Evolutionary conservation across 2,329 filamentous ascomycete species (phyloP).

Genomic region (Aspergillus latus): DNA sequence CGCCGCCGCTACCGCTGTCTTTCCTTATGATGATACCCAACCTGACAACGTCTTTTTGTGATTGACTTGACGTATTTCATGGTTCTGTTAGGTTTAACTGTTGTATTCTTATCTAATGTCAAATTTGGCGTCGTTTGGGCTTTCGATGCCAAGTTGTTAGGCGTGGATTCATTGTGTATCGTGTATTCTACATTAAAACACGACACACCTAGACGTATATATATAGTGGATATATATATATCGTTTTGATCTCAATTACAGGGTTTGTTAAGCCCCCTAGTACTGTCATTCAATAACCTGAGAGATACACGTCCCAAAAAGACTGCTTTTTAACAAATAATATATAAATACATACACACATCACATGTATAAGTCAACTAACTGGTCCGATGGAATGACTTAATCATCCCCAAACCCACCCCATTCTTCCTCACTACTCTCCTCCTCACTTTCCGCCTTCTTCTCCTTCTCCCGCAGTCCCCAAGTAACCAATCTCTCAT

Average conservation of each 20-base stretch:
- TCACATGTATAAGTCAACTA: no score
- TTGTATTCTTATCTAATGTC: conserved; percentile 13
- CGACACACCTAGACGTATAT: conserved; percentile 1
- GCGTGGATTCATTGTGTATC: neutral
- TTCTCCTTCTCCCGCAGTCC: conserved; percentile 34
- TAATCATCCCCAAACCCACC: conserved; percentile 63
- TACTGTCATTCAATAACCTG: neutral
- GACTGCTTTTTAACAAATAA: no score
- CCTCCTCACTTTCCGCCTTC: conserved; percentile 39
- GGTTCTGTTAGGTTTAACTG: conserved; percentile 14
- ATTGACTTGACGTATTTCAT: conserved; percentile 2
- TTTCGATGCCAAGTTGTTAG: neutral
- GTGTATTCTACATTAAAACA: neutral
- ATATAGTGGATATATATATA: conserved; percentile 1
- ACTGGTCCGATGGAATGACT: no score
- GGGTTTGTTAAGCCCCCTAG: neutral
- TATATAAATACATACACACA: no score
- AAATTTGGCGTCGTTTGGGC: neutral
- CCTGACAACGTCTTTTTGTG: conserved; percentile 21
- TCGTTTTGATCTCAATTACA: neutral
- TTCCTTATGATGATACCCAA: conserved; percentile 36
- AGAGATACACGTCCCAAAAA: no score
- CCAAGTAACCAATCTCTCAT: conserved; percentile 71
- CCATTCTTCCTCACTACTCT: conserved; percentile 59
- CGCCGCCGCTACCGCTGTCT: conserved; percentile 18